These are phyloP conservation scores for Gnaphalium uliginosum DNA, from an alignment of 129 eudicot genomes.

Conservation along the genomic window DNA sequence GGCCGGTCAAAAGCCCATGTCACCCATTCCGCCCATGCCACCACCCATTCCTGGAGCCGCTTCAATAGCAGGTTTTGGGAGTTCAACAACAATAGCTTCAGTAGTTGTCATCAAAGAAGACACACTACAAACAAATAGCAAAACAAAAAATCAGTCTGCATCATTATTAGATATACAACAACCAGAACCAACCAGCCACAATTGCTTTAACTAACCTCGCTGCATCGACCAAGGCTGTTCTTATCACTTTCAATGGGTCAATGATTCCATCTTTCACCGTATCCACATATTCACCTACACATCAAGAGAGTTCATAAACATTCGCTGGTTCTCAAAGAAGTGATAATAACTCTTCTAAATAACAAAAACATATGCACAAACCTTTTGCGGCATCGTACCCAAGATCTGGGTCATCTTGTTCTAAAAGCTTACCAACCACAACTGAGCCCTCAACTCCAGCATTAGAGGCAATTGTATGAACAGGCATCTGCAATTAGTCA, in stretches of 20 bases:
- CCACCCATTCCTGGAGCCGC: conserved; percentile 51
- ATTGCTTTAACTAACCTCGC: conserved; percentile 54
- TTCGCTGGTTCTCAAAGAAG: too few species aligned
- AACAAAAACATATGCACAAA: neutral
- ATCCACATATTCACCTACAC: conserved; percentile 67
- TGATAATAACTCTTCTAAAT: neutral
- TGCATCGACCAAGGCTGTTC: conserved; percentile 76
- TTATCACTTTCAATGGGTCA: conserved; percentile 71
- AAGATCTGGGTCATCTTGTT: conserved; percentile 62
- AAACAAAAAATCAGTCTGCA: neutral
- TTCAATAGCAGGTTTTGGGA: conserved; percentile 47
- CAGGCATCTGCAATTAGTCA: conserved; percentile 51
- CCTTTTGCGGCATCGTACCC: conserved; percentile 91
- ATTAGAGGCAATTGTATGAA: conserved; percentile 64
- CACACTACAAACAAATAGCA: conserved; percentile 40
- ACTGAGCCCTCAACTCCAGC: conserved; percentile 83
- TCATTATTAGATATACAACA: neutral
- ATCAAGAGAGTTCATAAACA: neutral
- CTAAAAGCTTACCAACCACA: conserved; percentile 76
- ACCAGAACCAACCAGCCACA: neutral
- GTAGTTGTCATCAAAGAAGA: conserved; percentile 75
- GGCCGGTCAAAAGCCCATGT: conserved; percentile 47
- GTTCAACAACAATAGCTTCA: conserved; percentile 69
- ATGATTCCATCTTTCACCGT: conserved; percentile 76
- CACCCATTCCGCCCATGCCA: conserved; percentile 72